Base-by-base conservation (phyloP, 805 yeast genomes). In the Tetrapisispora namnaoensis region DNA sequence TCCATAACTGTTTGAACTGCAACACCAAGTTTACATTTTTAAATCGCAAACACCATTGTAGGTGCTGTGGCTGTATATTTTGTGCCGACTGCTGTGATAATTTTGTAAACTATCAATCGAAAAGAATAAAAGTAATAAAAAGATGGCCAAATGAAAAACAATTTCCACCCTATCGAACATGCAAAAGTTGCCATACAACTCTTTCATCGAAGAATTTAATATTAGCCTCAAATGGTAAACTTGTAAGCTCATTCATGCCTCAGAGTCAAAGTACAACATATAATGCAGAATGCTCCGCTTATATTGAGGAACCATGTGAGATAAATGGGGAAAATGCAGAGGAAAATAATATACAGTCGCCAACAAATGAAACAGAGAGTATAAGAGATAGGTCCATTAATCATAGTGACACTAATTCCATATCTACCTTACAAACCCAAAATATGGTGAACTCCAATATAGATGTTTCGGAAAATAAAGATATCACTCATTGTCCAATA, bases 21-120 rank as follows among this genome's bases (percentile, higher is more conserved):
- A 55, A 61, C 17, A 49, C 62, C 0, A 55, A 55, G 34, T 82
- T 76, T 60, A 69, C 75, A 1, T 67, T 80, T 46, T 70, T 80
- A 55, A 71, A 74, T 53, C 68, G 87, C 49, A 73, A 80, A 49
- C 88, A 82, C 62, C 88, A 82, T 62, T 82, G 88, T 59, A 70
- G 88, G 40, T 73, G 73, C 52, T 82, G 88, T 64, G 88, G 88
- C 1, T 68, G 76, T n/a, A 75, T 82, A 3, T 81, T 76, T 36
- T 82, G 89, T 61, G 76, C 56, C 9, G 40, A 49, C n/a, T 66
- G 70, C 41, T 49, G 60, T 24, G 54, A 52, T 18, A 50, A 53
- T 28, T 65, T 63, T 53, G 56, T 57, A 2, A 54, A 56, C 24
- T 66, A 65, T 47, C 60, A 65, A 45, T 4, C 34, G 2, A 54